Base-by-base conservation (phyloP, 2,329 filamentous ascomycete species). In the Pyrenophora teres region DNA sequence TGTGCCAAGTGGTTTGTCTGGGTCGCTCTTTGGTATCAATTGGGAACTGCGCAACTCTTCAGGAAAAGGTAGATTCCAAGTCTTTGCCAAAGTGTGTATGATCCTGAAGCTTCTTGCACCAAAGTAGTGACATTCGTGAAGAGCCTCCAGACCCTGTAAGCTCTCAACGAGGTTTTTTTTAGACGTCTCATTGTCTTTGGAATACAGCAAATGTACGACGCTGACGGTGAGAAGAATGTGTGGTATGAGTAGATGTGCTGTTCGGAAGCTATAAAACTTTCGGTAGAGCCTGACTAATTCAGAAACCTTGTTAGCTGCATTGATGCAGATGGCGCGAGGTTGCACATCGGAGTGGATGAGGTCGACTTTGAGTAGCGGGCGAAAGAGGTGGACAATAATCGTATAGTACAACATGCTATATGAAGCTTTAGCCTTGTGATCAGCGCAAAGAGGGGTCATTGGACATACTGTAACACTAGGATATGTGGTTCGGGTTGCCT, bases 391-490 rank as follows among this genome's bases (percentile, higher is more conserved):
- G 0, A 88, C 71, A n/a, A 87, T 86, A 25, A 84, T 82, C 55
- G 86, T 87, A 63, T 89, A 82, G 65, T 88, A 88, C 57, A 88
- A 85, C 85, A 89, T 87, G 68, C 69, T 72, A 3, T 2, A 13
- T 40, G 10, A 16, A 13, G 10, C 32, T 46, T 66, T 45, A 62
- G 59, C 44, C 40, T 10, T 8, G 31, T 31, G 37, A 23, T 16
- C 4, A 18, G 16, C 10, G 27, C 27, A 30, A 12, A n/a, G 19
- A 33, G 8, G 5, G 2, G 30, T 19, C 8, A 7, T 40, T 18
- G 8, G n/a, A 80, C 88, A 78, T 77, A 90, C 88, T 91, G 88
- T 32, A 88, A 81, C 54, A 89, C 87, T 16, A 92, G 74, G 31
- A 90, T 87, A 39, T 89, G 85, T 9, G 88, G 87, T 3, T 87